These are phyloP conservation scores for Bacidia rubella DNA, from an alignment of 495 filamentous ascomycete species.

Conservation along the genomic window DNA sequence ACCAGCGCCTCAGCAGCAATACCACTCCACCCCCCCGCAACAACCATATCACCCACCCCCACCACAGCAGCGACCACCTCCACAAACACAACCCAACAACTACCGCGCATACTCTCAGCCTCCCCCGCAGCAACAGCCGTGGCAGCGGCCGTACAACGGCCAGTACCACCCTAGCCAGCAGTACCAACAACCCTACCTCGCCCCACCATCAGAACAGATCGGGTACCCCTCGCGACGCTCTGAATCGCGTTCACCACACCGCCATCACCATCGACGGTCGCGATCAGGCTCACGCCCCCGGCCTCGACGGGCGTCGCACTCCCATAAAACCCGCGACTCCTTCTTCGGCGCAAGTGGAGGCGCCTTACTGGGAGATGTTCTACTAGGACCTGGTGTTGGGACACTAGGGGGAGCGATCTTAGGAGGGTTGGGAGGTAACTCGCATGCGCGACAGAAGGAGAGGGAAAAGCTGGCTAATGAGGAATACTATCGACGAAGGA, in stretches of 20 bases:
- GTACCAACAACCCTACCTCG: slow-evolving; percentile 2
- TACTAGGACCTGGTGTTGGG: slow-evolving; percentile 17
- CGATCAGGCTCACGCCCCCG: neutral
- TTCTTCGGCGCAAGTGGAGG: slow-evolving; percentile 18
- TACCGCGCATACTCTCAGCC: slow-evolving; percentile 6
- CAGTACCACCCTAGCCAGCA: neutral
- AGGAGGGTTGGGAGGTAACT: slow-evolving; percentile 16
- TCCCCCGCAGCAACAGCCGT: slow-evolving; percentile 8
- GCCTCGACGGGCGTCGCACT: neutral
- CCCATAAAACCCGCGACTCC: slow-evolving; percentile 6
- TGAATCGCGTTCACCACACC: slow-evolving; percentile 7
- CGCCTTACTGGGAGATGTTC: slow-evolving; percentile 14
- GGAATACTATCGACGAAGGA: neutral
- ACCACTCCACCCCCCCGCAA: slow-evolving; percentile 2
- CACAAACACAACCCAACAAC: neutral
- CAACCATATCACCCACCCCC: slow-evolving; percentile 14
- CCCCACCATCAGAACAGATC: slow-evolving; percentile 1
- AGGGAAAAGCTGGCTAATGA: slow-evolving; percentile 1
- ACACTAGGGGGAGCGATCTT: slow-evolving; percentile 16
- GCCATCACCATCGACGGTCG: slow-evolving; percentile 4
- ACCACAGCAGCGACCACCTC: slow-evolving; percentile 8
- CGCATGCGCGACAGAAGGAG: slow-evolving; percentile 14
- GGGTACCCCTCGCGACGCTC: neutral
- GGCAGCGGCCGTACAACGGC: neutral
- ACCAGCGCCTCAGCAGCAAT: slow-evolving; percentile 8